Evolutionary conservation across 371 early-diverging fungal species (phyloP).

Genomic region (Saksenaea vasiformis): DNA sequence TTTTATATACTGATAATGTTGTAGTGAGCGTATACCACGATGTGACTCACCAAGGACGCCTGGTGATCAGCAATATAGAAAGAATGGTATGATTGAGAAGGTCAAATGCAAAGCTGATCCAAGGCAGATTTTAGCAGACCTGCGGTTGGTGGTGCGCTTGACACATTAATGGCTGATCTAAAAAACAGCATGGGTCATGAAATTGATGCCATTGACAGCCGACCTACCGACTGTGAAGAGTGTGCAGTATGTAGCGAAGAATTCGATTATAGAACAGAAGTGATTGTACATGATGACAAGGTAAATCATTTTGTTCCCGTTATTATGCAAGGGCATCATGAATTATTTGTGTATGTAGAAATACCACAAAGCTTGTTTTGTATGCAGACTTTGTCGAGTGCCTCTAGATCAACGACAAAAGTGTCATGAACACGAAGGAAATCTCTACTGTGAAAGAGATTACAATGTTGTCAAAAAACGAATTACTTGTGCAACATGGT

Average conservation of each 20-base stretch:
- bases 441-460: slow-evolving; percentile 73
- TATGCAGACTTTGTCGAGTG: slow-evolving; percentile 63
- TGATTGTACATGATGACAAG: neutral
- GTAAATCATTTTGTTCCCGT: neutral
- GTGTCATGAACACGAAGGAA: slow-evolving; percentile 65
- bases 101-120: neutral
- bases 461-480: slow-evolving; percentile 56
- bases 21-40: neutral
- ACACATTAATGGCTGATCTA: slow-evolving; percentile 30
- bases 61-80: neutral
- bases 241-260: neutral
- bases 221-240: slow-evolving; percentile 4
- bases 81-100: neutral
- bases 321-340: neutral
- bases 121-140: neutral
- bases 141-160: slow-evolving; percentile 18
- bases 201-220: slow-evolving; percentile 8
- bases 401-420: slow-evolving; percentile 65
- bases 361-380: slow-evolving; percentile 60
- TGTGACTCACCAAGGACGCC: neutral
- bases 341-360: slow-evolving; percentile 13
- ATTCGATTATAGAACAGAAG: neutral
- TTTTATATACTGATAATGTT: neutral
- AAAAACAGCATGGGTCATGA: slow-evolving; percentile 24
- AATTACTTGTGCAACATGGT: slow-evolving; percentile 56